Base-by-base conservation (phyloP, 176 grass and related monocot genomes). In the Triticum timopheevii region DNA sequence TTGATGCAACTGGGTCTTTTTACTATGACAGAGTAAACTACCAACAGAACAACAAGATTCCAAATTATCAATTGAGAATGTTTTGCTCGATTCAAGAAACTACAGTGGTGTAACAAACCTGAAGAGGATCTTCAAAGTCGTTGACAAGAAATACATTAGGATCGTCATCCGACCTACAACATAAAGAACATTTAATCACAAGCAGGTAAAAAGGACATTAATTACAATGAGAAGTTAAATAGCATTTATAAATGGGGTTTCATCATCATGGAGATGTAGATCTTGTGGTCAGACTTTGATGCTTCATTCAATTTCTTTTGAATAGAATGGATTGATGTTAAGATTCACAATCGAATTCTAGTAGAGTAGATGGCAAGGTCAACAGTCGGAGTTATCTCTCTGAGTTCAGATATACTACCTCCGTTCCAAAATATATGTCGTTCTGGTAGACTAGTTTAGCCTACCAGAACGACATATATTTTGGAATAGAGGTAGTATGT, bases 131-230 rank as follows among this genome's bases (percentile, higher is more conserved):
- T 87, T 94, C 90, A 84, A 94, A 99, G 90, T 99, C 86, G 61
- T 99, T 99, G 61, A 99, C 92, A 83, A 99, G 97, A 91, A 99
- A 96, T 82, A 99, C 92, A 99, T 92, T 96, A 68, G 94, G 84
- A 96, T 96, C 84, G 1, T 96, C 92, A 12, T 90, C 89, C 69
- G 92, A 99, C 90, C 97, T 86, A 45, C 84, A 89, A 96, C 15
- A 90, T 64, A 82, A 76, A 65, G 45, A 93, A 63, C 42, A 93
- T 76, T 76, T 75, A 81, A 65, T 35, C 75, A 88, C 20, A 77
- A 54, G 63, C 69, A 84, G 6, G 24, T 8, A 24, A 31, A 8
- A 16, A 20, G 8, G 35, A 77, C 0, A 33, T 22, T 74, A 15
- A 67, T 22, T 36, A 15, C 10, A 77, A 23, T 28, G 36, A 47